A percentile compares a stretch with the other conserved stretches of the same genome.
These are phyloP conservation scores for Clarireedia sp. DNA, from an alignment of 2,329 filamentous ascomycete species.

Conservation along the genomic window DNA sequence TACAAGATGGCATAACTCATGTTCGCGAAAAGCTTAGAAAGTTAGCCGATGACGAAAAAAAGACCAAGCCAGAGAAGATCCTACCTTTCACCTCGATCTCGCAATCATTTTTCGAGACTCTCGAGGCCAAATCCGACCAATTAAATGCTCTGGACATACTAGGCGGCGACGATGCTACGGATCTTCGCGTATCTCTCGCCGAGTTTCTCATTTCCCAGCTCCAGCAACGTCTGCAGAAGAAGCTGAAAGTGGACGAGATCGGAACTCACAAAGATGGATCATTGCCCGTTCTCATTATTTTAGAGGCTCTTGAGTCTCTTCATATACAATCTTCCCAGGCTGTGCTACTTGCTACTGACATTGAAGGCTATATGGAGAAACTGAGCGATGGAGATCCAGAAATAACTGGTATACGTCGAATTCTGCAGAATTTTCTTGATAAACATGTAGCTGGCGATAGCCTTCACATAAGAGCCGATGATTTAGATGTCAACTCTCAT, in stretches of 20 bases:
- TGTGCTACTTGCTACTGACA: conserved; percentile 11
- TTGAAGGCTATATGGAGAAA: conserved; percentile 9
- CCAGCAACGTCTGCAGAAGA: conserved; percentile 14
- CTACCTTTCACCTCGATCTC: conserved; percentile 19
- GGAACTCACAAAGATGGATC: conserved; percentile 8
- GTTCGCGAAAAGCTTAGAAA: conserved; percentile 21
- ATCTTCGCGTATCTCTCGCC: conserved; percentile 14
- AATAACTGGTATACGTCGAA: conserved; percentile 9
- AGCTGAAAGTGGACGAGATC: conserved; percentile 9
- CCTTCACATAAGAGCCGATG: background rate
- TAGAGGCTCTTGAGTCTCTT: conserved; percentile 22
- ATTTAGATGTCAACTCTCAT: conserved; percentile 13
- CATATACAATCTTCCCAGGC: conserved; percentile 14
- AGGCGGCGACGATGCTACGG: conserved; percentile 13
- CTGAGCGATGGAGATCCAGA: conserved; percentile 9
- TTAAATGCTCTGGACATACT: conserved; percentile 20
- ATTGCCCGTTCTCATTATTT: conserved; percentile 16
- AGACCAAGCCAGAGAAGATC: conserved; percentile 13
- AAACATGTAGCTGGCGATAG: conserved; percentile 8
- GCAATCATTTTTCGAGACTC: conserved; percentile 16
- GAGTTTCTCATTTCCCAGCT: conserved; percentile 18
- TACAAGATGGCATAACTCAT: conserved; percentile 17
- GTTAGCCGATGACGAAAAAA: conserved; percentile 16
- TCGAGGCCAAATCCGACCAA: conserved; percentile 13
- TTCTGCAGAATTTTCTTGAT: conserved; percentile 20